Base-by-base conservation (phyloP, 768 basidiomycete genomes). In the Rhodotorula sphaerocarpa region DNA sequence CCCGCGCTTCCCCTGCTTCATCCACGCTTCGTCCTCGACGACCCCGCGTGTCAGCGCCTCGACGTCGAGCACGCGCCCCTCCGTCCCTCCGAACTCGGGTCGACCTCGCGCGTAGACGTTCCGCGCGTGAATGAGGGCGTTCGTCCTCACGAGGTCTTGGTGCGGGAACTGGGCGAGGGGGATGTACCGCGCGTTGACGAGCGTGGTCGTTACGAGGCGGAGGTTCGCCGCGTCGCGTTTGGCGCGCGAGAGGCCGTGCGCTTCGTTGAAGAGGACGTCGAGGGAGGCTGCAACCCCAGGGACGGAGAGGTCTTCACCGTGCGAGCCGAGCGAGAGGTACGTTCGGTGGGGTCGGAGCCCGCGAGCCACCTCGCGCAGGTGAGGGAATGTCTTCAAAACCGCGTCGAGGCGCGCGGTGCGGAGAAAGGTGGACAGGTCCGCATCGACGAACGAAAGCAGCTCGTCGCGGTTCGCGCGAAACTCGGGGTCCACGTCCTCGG, bases 141-240 rank as follows among this genome's bases (percentile, higher is more conserved):
- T 67, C 28, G 55, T 46, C 23, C 66, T 48, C 12, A 63, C 50
- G 44, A 67, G 55, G 50, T 67, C 66, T 41, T 67, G 66, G 39
- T 63, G 66, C 28, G 66, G 66, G 48, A 67, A 67, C 21, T 59
- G 57, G 6, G 51, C 46, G 57, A 63, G 66, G 6, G 66, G 66
- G 58, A 67, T 67, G 50, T 67, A 57, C 1, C 45, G 50, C 46
- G 66, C 25, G 55, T 67, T 60, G 55, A 63, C 61, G 46, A 52
- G 55, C 7, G 66, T 63, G 3, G 66, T 67, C 25, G 58, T 67
- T 42, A 67, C 59, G 30, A 60, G 16, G 11, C 66, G 33, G 25
- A 67, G 47, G 55, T 63, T 67, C 3, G 59, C 33, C 3, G 11
- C 3, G 30, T 67, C 61, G 0, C 60, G 51, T 3, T 33, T 31